phyloP scores from a whole-genome alignment of 805 yeast species.

The Kuraishia ogatae region DNA sequence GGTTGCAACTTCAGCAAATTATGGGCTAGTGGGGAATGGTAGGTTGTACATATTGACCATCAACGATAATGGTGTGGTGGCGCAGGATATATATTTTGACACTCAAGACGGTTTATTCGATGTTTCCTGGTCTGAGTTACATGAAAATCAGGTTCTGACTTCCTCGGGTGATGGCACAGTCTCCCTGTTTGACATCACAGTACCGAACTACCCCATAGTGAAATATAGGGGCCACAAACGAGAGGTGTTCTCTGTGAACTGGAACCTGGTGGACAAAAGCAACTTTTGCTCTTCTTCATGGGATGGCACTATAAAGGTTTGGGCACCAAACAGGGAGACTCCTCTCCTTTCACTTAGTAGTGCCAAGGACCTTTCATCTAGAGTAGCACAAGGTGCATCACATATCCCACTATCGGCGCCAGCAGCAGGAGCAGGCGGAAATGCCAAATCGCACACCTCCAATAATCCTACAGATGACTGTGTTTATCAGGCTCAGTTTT shows the following conservation, averaged over 20 bases:
- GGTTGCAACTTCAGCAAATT: conserved; percentile 86
- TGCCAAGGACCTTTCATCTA: conserved; percentile 19
- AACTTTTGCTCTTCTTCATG: conserved; percentile 75
- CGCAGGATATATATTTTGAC: conserved; percentile 52
- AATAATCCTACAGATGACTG: conserved; percentile 39
- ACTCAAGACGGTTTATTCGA: conserved; percentile 93
- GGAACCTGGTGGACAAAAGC: conserved; percentile 34
- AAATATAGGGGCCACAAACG: conserved; percentile 66
- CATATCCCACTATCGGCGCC: conserved; percentile 16
- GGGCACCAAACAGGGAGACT: conserved; percentile 55
- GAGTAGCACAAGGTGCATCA: conserved; percentile 8
- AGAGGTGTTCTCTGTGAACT: conserved; percentile 27
- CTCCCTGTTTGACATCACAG: conserved; percentile 68
- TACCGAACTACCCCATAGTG: conserved; percentile 61
- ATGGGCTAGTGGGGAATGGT: conserved; percentile 93
- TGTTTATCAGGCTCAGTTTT: conserved; percentile 70
- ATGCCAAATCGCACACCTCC: conserved; percentile 5
- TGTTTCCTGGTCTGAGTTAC: conserved; percentile 81
- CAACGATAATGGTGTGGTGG: conserved; percentile 53
- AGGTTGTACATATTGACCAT: conserved; percentile 64
- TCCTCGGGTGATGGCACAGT: conserved; percentile 91
- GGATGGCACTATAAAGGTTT: conserved; percentile 83
- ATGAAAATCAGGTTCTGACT: conserved; percentile 76
- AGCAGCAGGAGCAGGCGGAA: conserved; percentile 6
- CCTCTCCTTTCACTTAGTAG: conserved; percentile 49